Base-by-base conservation (phyloP, 2,329 filamentous ascomycete species). In the Cladosporium phlei region DNA sequence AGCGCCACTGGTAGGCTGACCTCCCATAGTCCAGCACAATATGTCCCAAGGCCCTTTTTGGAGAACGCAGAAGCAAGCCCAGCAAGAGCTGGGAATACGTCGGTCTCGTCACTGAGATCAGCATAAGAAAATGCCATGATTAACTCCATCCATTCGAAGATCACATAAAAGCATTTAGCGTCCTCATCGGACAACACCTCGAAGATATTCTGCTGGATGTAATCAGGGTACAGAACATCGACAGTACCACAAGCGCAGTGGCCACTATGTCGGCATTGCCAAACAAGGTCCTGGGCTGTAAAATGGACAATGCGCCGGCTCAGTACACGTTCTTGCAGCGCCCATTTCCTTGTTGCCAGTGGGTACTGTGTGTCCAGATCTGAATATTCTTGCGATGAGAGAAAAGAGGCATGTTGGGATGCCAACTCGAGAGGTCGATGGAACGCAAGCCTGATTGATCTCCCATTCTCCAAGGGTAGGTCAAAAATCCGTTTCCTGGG, bases 71-170 rank as follows among this genome's bases (percentile, higher is more conserved):
- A 43, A 11, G 38, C 38, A 11, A 43, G 27, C 8, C 38, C 38
- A n/a, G 28, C 38, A 17, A 43, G 38, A 32, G 38, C 38, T n/a
- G 29, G 38, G 16, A 43, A 24, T 5, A 32, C 19, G 27, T 43
- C 38, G 2, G 38, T 30, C 7, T 43, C 25, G 3, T 32, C 2
- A 12, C 17, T 43, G 27, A 43, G 14, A 6, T 43, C 10, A 16
- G 38, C 38, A 8, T 8, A 6, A 30, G 38, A 43, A n/a, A n/a
- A 43, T 3, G 19, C 9, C 12, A 32, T 5, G 2, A 33, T 21
- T 27, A 43, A 16, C 16, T 24, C 12, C 38, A 43, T 30, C 38
- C 38, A 43, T 8, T 24, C 4, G 27, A 20, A 14, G 27, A 43
- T 12, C 7, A 43, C 4, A 1, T 20, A 1, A 6, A 43, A 21